Percentiles rank a stretch among this genome's conserved stretches.
phyloP scores from a whole-genome alignment of 768 basidiomycete species.

The Tricholoma bakamatsutake region DNA sequence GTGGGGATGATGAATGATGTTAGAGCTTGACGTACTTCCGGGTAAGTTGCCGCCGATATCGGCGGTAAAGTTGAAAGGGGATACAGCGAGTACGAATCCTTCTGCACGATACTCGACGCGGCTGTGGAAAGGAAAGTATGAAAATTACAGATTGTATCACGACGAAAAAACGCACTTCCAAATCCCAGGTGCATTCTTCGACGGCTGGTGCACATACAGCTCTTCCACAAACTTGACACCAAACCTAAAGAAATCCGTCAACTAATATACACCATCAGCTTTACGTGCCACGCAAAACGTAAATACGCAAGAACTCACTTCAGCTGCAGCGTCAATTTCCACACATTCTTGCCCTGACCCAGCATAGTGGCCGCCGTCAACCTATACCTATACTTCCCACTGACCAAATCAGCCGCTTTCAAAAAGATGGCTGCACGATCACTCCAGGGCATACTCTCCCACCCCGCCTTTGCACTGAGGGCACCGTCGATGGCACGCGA shows the following conservation, averaged over 20 bases:
- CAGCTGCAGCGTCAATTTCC: slow-evolving; percentile 99
- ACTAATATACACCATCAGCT: slow-evolving; percentile 29
- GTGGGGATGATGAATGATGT: neutral
- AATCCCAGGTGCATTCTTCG: slow-evolving; percentile 75
- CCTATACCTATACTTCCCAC: slow-evolving; percentile 94
- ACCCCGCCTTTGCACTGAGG: slow-evolving; percentile 76
- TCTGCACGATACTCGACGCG: slow-evolving; percentile 95
- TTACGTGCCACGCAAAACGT: neutral
- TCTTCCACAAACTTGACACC: slow-evolving; percentile 97
- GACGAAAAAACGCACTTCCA: slow-evolving; percentile 77
- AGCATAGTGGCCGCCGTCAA: slow-evolving; percentile 95
- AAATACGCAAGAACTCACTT: slow-evolving; percentile 45
- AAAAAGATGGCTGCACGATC: slow-evolving; percentile 98
- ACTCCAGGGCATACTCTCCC: slow-evolving; percentile 95
- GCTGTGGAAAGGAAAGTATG: slow-evolving; percentile 33
- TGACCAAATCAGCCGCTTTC: slow-evolving; percentile 93
- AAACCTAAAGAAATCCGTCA: slow-evolving; percentile 93
- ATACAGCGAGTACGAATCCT: slow-evolving; percentile 96
- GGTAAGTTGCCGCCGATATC: slow-evolving; percentile 97
- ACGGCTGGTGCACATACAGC: slow-evolving; percentile 85
- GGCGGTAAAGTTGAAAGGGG: slow-evolving; percentile 98
- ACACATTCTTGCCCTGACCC: slow-evolving; percentile 97
- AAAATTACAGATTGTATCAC: neutral
- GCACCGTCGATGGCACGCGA: slow-evolving; percentile 80
- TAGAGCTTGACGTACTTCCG: slow-evolving; percentile 27